Evolutionary conservation across 306 rosid species (phyloP).

Genomic region (Quercus bicolor): DNA sequence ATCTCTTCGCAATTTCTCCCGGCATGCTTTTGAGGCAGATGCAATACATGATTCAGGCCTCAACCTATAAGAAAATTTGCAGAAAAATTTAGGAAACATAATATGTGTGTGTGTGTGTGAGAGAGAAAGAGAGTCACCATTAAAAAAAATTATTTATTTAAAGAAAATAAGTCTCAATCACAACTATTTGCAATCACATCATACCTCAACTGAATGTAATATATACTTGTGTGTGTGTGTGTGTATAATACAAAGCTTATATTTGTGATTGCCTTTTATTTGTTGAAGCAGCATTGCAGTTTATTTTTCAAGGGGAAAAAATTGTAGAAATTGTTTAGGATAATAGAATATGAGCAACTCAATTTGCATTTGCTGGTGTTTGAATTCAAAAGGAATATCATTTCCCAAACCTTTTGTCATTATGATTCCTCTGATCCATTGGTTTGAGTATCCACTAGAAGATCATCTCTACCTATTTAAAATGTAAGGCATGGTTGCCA

Average conservation of each 20-base stretch:
- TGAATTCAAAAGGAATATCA: background rate
- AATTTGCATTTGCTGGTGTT: background rate
- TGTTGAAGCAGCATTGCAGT: background rate
- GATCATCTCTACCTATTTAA: too few species aligned
- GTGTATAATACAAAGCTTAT: too few species aligned
- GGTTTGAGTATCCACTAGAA: too few species aligned
- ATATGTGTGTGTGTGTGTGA: background rate
- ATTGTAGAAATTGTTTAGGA: background rate
- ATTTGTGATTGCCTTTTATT: background rate
- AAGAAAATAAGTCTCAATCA: background rate
- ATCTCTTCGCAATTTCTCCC: constrained; percentile 93
- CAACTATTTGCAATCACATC: too few species aligned
- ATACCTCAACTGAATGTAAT: too few species aligned
- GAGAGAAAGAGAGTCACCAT: background rate
- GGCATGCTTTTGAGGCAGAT: constrained; percentile 86
- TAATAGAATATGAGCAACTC: background rate
- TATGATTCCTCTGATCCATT: background rate
- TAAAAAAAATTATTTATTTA: background rate
- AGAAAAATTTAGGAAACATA: background rate
- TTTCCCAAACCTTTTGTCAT: background rate
- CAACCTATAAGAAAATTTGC: background rate
- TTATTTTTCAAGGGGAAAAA: too few species aligned
- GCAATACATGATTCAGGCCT: constrained; percentile 60
- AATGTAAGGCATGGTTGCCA: too few species aligned
- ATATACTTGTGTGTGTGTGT: too few species aligned